A percentile compares a stretch with the other conserved stretches of the same genome.
Evolutionary conservation across 2,329 filamentous ascomycete species (phyloP).

Genomic region (Cladophialophora immunda): DNA sequence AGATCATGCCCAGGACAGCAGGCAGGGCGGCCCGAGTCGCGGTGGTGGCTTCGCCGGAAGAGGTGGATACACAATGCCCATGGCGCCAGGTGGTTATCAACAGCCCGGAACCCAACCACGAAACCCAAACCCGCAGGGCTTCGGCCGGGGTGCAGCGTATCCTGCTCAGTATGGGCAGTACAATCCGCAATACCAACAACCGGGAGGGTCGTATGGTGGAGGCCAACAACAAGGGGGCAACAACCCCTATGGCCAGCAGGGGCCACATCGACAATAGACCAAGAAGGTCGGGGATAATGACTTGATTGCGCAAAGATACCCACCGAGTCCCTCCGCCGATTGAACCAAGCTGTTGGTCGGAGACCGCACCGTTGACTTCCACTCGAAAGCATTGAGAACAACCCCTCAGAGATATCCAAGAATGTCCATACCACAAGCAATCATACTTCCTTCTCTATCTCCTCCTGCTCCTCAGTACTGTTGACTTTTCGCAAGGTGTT

Average conservation of each 20-base stretch:
- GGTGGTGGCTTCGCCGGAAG: slow-evolving; percentile 55
- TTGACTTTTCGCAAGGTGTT: slow-evolving; percentile 55
- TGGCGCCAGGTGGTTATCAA: slow-evolving; percentile 47
- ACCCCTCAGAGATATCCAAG: slow-evolving; percentile 22
- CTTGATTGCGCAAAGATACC: slow-evolving; percentile 25
- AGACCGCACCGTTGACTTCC: neutral
- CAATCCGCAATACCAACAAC: slow-evolving; percentile 33
- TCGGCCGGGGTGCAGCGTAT: slow-evolving; percentile 43
- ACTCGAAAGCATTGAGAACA: slow-evolving; percentile 4
- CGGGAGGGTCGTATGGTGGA: slow-evolving; percentile 39
- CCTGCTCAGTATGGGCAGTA: slow-evolving; percentile 33
- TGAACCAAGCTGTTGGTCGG: neutral
- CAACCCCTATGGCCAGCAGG: slow-evolving; percentile 32
- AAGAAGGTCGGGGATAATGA: slow-evolving; percentile 7
- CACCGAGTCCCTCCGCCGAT: slow-evolving; percentile 11
- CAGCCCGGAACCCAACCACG: slow-evolving; percentile 41
- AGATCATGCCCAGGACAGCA: slow-evolving; percentile 89
- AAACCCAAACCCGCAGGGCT: slow-evolving; percentile 35
- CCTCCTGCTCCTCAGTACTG: slow-evolving; percentile 68
- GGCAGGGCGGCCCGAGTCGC: slow-evolving; percentile 64
- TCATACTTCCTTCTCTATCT: slow-evolving; percentile 59
- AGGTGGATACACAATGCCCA: slow-evolving; percentile 54
- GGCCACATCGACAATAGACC: slow-evolving; percentile 33
- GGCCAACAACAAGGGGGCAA: slow-evolving; percentile 32
- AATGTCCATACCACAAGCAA: slow-evolving; percentile 20